Evolutionary conservation across 805 yeast species (phyloP).

Genomic region (Ogataea henricii): DNA sequence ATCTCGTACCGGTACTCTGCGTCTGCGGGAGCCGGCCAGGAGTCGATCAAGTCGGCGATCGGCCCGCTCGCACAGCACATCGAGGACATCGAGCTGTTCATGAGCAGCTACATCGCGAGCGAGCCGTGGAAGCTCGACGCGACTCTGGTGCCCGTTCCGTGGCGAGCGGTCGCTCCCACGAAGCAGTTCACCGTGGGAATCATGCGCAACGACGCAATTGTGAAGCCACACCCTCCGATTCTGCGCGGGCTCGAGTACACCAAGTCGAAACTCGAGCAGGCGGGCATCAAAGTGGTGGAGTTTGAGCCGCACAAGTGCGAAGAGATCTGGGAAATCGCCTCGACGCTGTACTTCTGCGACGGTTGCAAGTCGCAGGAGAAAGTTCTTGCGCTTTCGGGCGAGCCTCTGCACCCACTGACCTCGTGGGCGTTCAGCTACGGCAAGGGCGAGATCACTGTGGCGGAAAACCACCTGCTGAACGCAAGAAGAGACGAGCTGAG

Average conservation of each 20-base stretch:
- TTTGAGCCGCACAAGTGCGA: conserved; percentile 59
- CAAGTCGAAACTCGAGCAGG: conserved; percentile 53
- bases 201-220: conserved; percentile 61
- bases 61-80: conserved; percentile 55
- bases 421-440: conserved; percentile 61
- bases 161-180: conserved; percentile 41
- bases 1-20: conserved; percentile 32
- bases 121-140: conserved; percentile 41
- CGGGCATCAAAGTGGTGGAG: conserved; percentile 57
- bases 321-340: conserved; percentile 59
- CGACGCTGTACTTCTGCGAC: conserved; percentile 60
- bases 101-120: conserved; percentile 33
- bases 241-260: conserved; percentile 55
- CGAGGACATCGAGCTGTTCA: conserved; percentile 50
- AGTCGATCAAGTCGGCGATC: conserved; percentile 28
- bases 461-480: conserved; percentile 57
- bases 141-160: conserved; percentile 42
- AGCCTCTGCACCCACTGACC: conserved; percentile 65
- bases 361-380: conserved; percentile 61
- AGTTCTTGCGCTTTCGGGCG: conserved; percentile 60
- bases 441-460: conserved; percentile 51
- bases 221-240: conserved; percentile 70
- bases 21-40: conserved; percentile 27
- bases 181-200: conserved; percentile 56
- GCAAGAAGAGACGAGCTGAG: conserved; percentile 56